Conservation (phyloP, 1,139 yeast genomes). For the Scheffersomyces quercinus region DNA sequence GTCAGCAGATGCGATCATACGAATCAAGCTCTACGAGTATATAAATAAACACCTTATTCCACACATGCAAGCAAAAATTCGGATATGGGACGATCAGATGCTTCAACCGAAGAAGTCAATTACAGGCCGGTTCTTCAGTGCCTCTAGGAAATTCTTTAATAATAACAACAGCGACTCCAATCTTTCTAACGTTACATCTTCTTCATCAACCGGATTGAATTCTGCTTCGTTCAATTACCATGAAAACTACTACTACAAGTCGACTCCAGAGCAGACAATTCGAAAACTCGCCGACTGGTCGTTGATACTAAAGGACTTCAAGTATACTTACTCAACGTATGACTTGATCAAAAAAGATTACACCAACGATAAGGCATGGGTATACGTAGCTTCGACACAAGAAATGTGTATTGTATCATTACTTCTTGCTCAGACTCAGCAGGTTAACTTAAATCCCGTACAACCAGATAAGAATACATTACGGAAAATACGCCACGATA, state of each 20-base stretch:
- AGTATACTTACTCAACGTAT: conserved; percentile 80
- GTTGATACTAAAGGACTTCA: conserved; percentile 83
- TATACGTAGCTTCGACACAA: conserved; percentile 78
- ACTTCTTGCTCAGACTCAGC: conserved; percentile 63
- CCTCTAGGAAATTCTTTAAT: conserved; percentile 58
- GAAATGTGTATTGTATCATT: conserved; percentile 83
- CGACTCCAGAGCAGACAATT: conserved; percentile 72
- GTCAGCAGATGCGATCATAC: conserved; percentile 41
- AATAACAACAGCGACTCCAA: conserved; percentile 17
- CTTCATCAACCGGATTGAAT: conserved; percentile 5
- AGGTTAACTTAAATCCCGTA: conserved; percentile 14
- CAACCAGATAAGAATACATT: conserved; percentile 53
- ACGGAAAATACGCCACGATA: conserved; percentile 59
- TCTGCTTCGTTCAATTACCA: conserved; percentile 37
- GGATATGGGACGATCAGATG: conserved; percentile 76
- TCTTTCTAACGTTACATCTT: conserved; percentile 4
- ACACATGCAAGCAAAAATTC: conserved; percentile 73
- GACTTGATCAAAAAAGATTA: conserved; percentile 82
- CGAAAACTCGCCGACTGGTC: conserved; percentile 92
- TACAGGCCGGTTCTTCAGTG: conserved; percentile 73
- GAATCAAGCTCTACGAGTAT: conserved; percentile 50
- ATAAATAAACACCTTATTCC: conserved; percentile 64
- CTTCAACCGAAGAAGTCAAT: conserved; percentile 71
- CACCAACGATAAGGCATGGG: conserved; percentile 78
- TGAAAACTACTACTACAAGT: conserved; percentile 56